Evolutionary conservation across 345 rosid species (phyloP).

Genomic region (Erucastrum elatum): DNA sequence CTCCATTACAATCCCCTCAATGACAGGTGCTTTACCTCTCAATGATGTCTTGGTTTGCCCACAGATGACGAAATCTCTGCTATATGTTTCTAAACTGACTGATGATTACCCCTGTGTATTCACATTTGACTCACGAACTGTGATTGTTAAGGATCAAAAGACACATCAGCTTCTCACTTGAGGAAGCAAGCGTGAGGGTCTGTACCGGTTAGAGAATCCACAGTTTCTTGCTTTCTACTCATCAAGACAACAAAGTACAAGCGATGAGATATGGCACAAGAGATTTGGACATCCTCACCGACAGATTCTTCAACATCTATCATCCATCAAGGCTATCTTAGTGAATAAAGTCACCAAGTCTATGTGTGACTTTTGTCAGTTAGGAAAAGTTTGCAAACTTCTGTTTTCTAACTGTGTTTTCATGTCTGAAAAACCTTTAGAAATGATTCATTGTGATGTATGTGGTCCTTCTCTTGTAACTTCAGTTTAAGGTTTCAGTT

Average conservation of each 20-base stretch:
- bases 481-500: neutral
- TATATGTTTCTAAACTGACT: neutral
- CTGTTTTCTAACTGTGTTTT: neutral
- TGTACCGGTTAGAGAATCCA: neutral
- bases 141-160: neutral
- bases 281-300: neutral
- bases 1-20: neutral
- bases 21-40: neutral
- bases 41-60: neutral
- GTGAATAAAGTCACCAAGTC: neutral
- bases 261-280: neutral
- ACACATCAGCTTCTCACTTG: neutral
- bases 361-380: neutral
- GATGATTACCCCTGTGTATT: neutral
- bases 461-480: neutral
- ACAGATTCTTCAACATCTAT: neutral
- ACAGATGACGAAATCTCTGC: neutral
- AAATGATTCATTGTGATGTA: neutral
- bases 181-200: neutral
- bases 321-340: neutral
- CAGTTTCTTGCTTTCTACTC: neutral
- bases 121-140: neutral
- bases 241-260: neutral
- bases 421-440: neutral
- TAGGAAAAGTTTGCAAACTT: neutral